A percentile compares a stretch with the other conserved stretches of the same genome.
These are phyloP conservation scores for Pseudozyma sp. DNA, from an alignment of 1,284 basidiomycete species.

Conservation along the genomic window DNA sequence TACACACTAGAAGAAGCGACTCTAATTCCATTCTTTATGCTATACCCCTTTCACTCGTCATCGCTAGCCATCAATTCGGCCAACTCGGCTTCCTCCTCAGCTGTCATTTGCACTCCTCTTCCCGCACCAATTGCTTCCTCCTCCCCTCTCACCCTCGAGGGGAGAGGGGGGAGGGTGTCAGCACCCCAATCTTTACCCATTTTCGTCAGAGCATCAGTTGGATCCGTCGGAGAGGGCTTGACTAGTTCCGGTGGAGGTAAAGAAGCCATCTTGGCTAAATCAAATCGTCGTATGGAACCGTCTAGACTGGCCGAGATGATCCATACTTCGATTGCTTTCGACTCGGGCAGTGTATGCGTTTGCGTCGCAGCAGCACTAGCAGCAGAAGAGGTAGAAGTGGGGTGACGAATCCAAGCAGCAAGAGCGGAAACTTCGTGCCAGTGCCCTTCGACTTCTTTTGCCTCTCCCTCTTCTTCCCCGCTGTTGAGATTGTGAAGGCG, in stretches of 20 bases:
- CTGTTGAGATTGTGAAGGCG: constrained; percentile 14
- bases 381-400: not conserved
- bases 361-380: not conserved
- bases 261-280: not conserved
- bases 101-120: constrained; percentile 33
- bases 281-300: constrained; percentile 55
- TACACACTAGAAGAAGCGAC: too few relatives aligned
- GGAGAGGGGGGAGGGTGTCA: constrained; percentile 8
- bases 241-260: not conserved
- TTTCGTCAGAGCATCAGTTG: constrained; percentile 1
- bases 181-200: constrained; percentile 7
- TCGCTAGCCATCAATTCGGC: constrained; percentile 51
- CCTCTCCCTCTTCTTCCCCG: not conserved
- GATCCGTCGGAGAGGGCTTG: too few relatives aligned
- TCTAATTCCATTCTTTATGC: too few relatives aligned
- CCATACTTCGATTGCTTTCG: constrained; percentile 15
- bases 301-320: constrained; percentile 51
- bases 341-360: not conserved
- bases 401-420: constrained; percentile 25
- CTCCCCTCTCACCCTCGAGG: not conserved
- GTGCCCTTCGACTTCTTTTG: constrained; percentile 47
- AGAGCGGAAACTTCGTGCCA: constrained; percentile 58
- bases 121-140: constrained; percentile 3
- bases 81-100: constrained; percentile 61
- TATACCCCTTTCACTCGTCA: constrained; percentile 9